Evolutionary conservation across 2,329 filamentous ascomycete species (phyloP), one percentile per base, ranked within the genome.

Genomic region (Nemania serpens): DNA sequence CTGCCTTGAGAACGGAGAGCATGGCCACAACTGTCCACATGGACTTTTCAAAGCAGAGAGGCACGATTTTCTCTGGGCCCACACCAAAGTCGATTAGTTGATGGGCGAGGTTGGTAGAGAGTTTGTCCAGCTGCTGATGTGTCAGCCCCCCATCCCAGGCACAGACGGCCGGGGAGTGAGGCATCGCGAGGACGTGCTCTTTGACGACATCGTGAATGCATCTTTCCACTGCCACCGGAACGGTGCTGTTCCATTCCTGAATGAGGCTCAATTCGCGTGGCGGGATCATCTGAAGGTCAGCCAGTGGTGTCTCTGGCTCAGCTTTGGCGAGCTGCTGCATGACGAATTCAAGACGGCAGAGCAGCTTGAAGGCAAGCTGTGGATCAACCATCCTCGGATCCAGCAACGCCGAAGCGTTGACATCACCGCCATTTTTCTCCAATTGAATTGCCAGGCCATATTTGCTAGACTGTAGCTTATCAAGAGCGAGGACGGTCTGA

Each of bases 31-130:
- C 58, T 1, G 67, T 68, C 73, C 72, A 77, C 20, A 62, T 66
- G 5, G 73, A 75, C 62, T 76, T 77, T 22, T 75, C 71, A 45
- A 75, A 75, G 55, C 69, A 73, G 39, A 78, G 55, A 0, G 75
- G 74, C 4, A 78, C 69, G 0, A 76, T 39, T 1, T 61, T 62
- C 29, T 75, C 75, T 0, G 68, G 68, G 0, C 64, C 57, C 7
- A 79, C 62, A 12, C 70, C 68, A 1, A 57, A 50, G 13, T 65
- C 52, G 12, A 68, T 53, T 5, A 74, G 67, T 22, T 62, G 58
- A 9, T 39, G 18, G 12, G 73, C 71, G 13, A 74, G 47, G 11
- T 63, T 62, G n/a, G 61, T 64, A n/a, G 71, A 66, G 6, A 68
- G 54, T 18, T 53, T 43, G 36, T 73, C 69, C 17, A 76, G 59